Evolutionary conservation across 148 eudicot species (phyloP), one percentile per base, ranked within the genome.

Genomic region (Persicaria tinctoria): DNA sequence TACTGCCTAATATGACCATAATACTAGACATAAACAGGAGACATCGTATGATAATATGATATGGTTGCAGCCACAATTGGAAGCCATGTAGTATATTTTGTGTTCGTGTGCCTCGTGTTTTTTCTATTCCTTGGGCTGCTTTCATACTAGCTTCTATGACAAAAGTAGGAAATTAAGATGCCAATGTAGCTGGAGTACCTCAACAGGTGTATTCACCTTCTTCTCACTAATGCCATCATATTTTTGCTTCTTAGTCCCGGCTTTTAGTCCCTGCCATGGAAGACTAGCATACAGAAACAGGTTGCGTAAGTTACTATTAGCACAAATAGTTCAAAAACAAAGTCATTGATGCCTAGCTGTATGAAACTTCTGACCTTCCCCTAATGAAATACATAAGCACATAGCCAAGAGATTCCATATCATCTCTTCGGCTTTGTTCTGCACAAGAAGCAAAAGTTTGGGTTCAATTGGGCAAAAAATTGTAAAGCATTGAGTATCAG

Each of bases 401-500:
- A 46, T 83, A 86, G 49, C 88, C 88, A 77, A 86, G 81, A 56
- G 86, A 86, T 76, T 86, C 88, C 68, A 86, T 69, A 76, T 86
- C 88, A 78, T 86, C 88, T 77, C 88, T 81, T 64, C 86, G 75
- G 75, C 86, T 83, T 86, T 86, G 86, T 56, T 86, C 88, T 86
- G 82, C 38, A 51, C 60, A 84, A 70, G 12, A 84, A 70, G 12
- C 54, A 79, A 47, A n/a, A 9, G 59, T 23, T 47, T 59, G 27
- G 18, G 68, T 66, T 8, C 46, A 32, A 27, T 14, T 32, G 62
- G 32, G 45, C 77, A 38, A 44, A 32, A 20, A 18, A 27, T 63
- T 12, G 47, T 38, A 66, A 66, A 44, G 9, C 41, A 11, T 8
- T 66, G 47, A 63, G 45, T 63, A 9, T 6, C 32, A 16, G 68